phyloP scores from a whole-genome alignment of 805 yeast species.

The Saccharomycopsis fermentans region DNA sequence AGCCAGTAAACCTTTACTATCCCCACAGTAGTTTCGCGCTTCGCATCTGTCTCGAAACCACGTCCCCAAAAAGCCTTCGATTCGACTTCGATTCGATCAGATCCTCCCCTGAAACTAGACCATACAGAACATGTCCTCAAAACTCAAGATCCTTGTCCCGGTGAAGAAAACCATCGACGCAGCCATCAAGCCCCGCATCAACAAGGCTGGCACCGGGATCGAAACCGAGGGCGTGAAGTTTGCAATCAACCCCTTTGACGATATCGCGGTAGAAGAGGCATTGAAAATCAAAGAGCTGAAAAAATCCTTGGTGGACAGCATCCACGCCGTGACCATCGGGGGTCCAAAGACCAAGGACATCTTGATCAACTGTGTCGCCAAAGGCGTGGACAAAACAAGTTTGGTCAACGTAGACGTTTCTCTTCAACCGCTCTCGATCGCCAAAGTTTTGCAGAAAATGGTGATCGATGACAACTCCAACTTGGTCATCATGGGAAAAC shows the following conservation, averaged over 20 bases:
- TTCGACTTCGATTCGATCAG: too few species aligned
- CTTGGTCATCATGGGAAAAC: constrained; percentile 86
- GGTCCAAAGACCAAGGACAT: constrained; percentile 80
- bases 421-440: constrained; percentile 82
- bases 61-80: too few species aligned
- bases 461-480: constrained; percentile 65
- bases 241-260: constrained; percentile 94
- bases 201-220: constrained; percentile 72
- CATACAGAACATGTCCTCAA: constrained; percentile 19
- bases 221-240: constrained; percentile 87
- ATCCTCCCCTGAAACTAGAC: not conserved
- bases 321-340: constrained; percentile 90
- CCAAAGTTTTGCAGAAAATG: constrained; percentile 68
- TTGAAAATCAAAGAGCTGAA: constrained; percentile 59
- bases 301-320: constrained; percentile 58
- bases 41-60: too few species aligned
- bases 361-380: constrained; percentile 82
- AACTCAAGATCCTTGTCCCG: constrained; percentile 75
- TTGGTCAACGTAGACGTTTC: constrained; percentile 65
- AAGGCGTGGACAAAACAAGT: constrained; percentile 85
- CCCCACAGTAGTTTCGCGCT: too few species aligned
- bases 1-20: too few species aligned
- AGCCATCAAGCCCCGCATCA: constrained; percentile 87
- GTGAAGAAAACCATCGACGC: constrained; percentile 92
- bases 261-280: constrained; percentile 96